phyloP scores from a whole-genome alignment of 805 yeast genomes.

The Pichia eremophila region DNA sequence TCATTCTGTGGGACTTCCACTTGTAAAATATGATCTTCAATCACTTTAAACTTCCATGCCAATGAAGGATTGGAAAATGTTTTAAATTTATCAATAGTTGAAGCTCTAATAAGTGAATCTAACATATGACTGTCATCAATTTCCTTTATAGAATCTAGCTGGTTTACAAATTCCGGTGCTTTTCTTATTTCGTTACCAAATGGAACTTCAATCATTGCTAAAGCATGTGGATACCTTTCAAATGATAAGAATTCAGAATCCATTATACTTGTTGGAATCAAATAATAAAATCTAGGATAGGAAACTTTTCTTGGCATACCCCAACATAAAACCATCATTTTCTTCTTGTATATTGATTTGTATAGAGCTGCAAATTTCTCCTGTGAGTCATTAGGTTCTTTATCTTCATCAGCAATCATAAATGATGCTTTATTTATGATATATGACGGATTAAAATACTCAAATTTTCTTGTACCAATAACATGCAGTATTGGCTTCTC shows the following conservation, averaged over 20 bases:
- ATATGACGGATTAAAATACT: constrained; percentile 40
- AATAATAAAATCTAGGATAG: constrained; percentile 46
- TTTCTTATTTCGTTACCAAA: constrained; percentile 66
- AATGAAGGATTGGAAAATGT: constrained; percentile 47
- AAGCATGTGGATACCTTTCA: constrained; percentile 53
- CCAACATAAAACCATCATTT: constrained; percentile 61
- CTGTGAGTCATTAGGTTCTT: constrained; percentile 50
- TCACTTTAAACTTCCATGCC: constrained; percentile 53
- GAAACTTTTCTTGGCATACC: constrained; percentile 50
- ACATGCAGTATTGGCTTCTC: constrained; percentile 48
- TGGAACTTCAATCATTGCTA: constrained; percentile 61
- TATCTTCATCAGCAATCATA: constrained; percentile 55
- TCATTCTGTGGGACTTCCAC: constrained; percentile 12
- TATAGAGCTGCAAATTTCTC: constrained; percentile 61
- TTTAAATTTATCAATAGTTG: constrained; percentile 24
- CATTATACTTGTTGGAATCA: constrained; percentile 41
- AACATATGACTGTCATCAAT: constrained; percentile 13
- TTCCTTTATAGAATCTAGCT: constrained; percentile 16
- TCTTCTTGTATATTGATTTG: constrained; percentile 41
- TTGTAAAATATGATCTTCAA: constrained; percentile 61
- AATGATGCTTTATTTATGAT: constrained; percentile 48
- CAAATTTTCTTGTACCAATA: constrained; percentile 52
- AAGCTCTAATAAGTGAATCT: constrained; percentile 17
- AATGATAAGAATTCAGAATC: constrained; percentile 10
- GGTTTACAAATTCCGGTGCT: constrained; percentile 35